Evolutionary conservation across 164 flowering plant genomes (phyloP), one percentile per base, ranked within the genome.

Genomic region (Macadamia integrifolia): DNA sequence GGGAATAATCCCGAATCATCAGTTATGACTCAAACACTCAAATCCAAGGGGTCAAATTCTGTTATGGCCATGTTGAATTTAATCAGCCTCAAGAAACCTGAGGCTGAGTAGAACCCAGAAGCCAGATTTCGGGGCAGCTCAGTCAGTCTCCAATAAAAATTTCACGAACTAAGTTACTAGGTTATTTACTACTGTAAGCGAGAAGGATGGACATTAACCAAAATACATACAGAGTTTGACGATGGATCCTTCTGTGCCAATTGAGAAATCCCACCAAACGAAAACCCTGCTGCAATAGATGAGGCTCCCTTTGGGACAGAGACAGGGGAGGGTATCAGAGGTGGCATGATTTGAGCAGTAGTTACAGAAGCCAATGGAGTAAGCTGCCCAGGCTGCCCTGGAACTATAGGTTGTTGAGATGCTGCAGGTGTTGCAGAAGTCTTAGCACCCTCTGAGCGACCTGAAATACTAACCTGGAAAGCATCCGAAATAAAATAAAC

Each of bases 361-460:
- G 62, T 66, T 67, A 75, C 76, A 69, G 71, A 66, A 61, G 18
- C 69, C 71, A 58, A 73, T 52, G 69, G 55, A 71, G 66, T 77
- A 13, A 70, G 63, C 18, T 17, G 73, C 42, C 73, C 78, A 66
- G 69, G 64, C 57, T 68, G 78, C 61, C 66, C 75, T 31, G 74
- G 74, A 61, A 48, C 74, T 13, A 78, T 77, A 69, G 78, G 72
- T 60, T 79, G 78, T 31, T 66, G 57, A 6, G 66, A 67, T 59
- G 78, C 62, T 61, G 66, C 72, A 62, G 69, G 62, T 42, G 72
- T 66, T 32, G 61, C 53, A 23, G 62, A 53, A 58, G 62, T 66
- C 49, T 68, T 72, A 56, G 59, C 73, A 57, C 73, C 67, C 50
- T 76, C 75, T 30, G 56, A 44, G 28, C 65, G 43, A 72, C 58